Base-by-base conservation (phyloP, 768 basidiomycete species). In the Neoboletus brunneissimus region DNA sequence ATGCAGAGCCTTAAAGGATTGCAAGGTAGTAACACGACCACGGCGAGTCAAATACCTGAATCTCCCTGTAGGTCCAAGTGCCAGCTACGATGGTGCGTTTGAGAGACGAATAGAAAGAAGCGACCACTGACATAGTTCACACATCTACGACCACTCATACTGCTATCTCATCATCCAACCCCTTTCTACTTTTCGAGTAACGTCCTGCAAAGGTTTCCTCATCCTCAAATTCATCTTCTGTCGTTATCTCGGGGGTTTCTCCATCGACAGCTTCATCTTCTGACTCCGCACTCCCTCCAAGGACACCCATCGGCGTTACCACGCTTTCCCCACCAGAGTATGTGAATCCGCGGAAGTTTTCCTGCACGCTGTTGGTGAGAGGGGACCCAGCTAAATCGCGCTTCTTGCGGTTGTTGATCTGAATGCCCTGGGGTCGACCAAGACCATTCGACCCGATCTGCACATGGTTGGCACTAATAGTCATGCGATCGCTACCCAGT, bases 331-430 rank as follows among this genome's bases (percentile, higher is more conserved):
- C 86, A 48, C 88, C 89, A 29, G 84, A 85, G 68, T 87, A 92
- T 9, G 90, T 95, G 79, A 98, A 98, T 20, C 96, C 96, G 45
- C 88, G 82, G 73, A 98, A 98, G 69, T 97, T 94, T 76, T 95
- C 95, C 76, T 98, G 95, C 45, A 98, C 91, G 67, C 88, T 91
- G 70, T 78, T 91, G 59, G 94, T 95, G 67, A 98, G 76, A 40
- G 91, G 93, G 32, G 81, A 85, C 12, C 83, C 86, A 41, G 64
- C 74, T 31, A 69, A 70, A 16, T 71, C 75, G 20, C 76, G 75
- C 60, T 73, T 75, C 69, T 76, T 80, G 71, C 73, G 75, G 59
- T 76, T 76, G 53, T 70, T 74, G 61, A 85, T 87, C 66, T 83
- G 77, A 56, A 86, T 86, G 9, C 65, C 70, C 61, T 72, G 70